Evolutionary conservation across 306 rosid species (phyloP).

Genomic region (Glycyrrhiza uralensis): DNA sequence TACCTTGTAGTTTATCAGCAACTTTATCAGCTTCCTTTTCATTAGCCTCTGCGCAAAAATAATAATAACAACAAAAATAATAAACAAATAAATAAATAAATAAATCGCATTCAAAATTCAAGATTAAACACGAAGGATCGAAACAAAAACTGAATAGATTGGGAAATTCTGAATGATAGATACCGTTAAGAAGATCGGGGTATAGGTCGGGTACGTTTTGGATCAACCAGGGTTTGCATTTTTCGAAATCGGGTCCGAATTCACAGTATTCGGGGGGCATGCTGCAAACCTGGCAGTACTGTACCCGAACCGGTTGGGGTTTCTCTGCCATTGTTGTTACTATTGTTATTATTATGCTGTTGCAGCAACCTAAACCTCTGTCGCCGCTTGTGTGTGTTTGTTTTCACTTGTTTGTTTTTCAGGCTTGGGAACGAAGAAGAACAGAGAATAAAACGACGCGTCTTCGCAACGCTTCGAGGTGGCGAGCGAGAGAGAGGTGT

Average conservation of each 20-base stretch:
- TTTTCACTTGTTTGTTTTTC: too few species aligned
- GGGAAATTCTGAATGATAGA: not conserved
- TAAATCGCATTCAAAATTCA: not conserved
- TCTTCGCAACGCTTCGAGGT: too few species aligned
- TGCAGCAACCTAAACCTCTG: not conserved
- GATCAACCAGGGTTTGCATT: constrained; percentile 99
- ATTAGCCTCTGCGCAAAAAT: constrained; percentile 49
- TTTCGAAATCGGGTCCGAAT: constrained; percentile 92
- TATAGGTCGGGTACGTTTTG: constrained; percentile 77
- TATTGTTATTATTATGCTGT: too few species aligned
- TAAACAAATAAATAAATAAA: not conserved
- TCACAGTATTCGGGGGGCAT: constrained; percentile 94
- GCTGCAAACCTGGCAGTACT: constrained; percentile 68
- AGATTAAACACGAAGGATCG: not conserved
- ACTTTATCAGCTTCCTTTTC: constrained; percentile 66
- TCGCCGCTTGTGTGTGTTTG: too few species aligned
- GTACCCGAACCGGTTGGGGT: constrained; percentile 79
- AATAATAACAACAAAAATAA: not conserved
- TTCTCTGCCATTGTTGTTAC: constrained; percentile 77
- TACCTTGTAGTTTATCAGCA: constrained; percentile 62
- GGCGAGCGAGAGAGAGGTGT: too few species aligned
- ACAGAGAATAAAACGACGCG: too few species aligned
- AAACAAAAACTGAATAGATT: not conserved
- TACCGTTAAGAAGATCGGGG: constrained; percentile 85
- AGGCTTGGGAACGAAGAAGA: too few species aligned